A percentile compares a stretch with the other conserved stretches of the same genome.
phyloP scores from a whole-genome alignment of 2,329 filamentous ascomycete genomes.

The Aspergillus oerlinghausenensis region DNA sequence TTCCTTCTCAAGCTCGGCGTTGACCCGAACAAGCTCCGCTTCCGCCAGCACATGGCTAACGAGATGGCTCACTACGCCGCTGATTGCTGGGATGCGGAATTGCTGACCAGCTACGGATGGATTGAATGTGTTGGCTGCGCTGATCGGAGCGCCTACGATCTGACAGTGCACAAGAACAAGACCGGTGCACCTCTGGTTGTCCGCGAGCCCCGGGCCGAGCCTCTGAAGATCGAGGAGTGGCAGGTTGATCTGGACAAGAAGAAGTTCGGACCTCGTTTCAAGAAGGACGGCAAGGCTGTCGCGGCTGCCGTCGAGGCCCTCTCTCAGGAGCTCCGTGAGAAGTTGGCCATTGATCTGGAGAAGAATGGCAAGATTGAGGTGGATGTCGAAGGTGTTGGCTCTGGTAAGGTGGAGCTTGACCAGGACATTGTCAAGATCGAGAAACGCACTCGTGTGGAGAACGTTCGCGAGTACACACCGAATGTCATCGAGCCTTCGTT shows the following conservation, averaged over 20 bases:
- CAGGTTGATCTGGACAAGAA: slow-evolving; percentile 86
- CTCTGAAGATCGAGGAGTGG: slow-evolving; percentile 79
- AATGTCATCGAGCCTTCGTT: slow-evolving; percentile 98
- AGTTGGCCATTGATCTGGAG: slow-evolving; percentile 68
- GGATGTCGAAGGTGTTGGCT: slow-evolving; percentile 62
- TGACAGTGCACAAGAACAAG: slow-evolving; percentile 88
- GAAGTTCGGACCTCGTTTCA: slow-evolving; percentile 91
- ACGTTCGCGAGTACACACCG: slow-evolving; percentile 84
- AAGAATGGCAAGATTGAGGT: slow-evolving; percentile 71
- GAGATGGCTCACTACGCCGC: slow-evolving; percentile 91
- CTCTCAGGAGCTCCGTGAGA: slow-evolving; percentile 75
- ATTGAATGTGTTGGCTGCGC: slow-evolving; percentile 97
- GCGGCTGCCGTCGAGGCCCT: slow-evolving; percentile 73
- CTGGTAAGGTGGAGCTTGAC: slow-evolving; percentile 72
- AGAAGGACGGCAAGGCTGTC: slow-evolving; percentile 85
- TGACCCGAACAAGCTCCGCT: slow-evolving; percentile 82
- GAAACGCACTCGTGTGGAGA: slow-evolving; percentile 75
- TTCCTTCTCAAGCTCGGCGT: slow-evolving; percentile 88
- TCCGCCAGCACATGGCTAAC: slow-evolving; percentile 93
- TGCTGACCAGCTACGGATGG: slow-evolving; percentile 90
- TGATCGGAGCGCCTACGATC: slow-evolving; percentile 89
- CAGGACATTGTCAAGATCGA: slow-evolving; percentile 79
- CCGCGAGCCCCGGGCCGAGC: slow-evolving; percentile 72
- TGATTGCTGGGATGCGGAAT: slow-evolving; percentile 97
- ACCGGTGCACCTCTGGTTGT: slow-evolving; percentile 84